Evolutionary conservation across 2,329 filamentous ascomycete genomes (phyloP).

Genomic region (Fusarium sp.): DNA sequence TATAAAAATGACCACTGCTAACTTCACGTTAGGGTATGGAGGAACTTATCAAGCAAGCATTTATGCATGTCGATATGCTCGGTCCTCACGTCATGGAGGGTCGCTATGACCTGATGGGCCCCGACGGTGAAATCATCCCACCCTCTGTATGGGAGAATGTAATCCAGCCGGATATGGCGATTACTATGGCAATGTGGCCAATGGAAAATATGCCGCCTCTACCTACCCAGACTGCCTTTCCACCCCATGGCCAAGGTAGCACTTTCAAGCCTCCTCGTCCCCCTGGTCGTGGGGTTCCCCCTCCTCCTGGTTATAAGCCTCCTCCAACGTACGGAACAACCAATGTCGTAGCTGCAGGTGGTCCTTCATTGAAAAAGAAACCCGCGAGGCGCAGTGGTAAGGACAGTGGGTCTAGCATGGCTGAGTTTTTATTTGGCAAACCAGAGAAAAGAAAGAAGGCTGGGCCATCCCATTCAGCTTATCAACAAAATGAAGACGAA

Average conservation of each 20-base stretch:
- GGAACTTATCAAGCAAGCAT: conserved; percentile 86
- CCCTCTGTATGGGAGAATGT: conserved; percentile 83
- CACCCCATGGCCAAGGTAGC: too few species aligned
- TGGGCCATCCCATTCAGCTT: accelerated
- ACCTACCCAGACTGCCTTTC: conserved; percentile 17
- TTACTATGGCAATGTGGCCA: conserved; percentile 71
- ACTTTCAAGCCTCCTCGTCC: too few species aligned
- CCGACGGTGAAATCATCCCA: conserved; percentile 84
- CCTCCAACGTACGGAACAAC: conserved; percentile 6
- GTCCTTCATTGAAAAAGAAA: conserved; percentile 33
- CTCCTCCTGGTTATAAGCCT: conserved; percentile 37
- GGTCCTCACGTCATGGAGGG: conserved; percentile 81
- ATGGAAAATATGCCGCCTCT: conserved; percentile 58
- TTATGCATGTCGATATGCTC: conserved; percentile 80
- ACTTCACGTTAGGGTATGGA: conserved; percentile 79
- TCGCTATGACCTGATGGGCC: conserved; percentile 83
- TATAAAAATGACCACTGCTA: too few species aligned
- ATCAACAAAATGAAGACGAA: too few species aligned
- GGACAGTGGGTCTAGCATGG: conserved; percentile 20
- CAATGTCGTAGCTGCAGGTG: conserved; percentile 41
- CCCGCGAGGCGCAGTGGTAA: conserved; percentile 35
- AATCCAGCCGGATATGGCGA: conserved; percentile 74
- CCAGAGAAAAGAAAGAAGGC: conserved; percentile 45
- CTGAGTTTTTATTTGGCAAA: conserved; percentile 47
- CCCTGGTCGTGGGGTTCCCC: conserved; percentile 25